These are phyloP conservation scores for Discostella stelligeroides DNA, from an alignment of 108 stramenopile species.

Conservation along the genomic window DNA sequence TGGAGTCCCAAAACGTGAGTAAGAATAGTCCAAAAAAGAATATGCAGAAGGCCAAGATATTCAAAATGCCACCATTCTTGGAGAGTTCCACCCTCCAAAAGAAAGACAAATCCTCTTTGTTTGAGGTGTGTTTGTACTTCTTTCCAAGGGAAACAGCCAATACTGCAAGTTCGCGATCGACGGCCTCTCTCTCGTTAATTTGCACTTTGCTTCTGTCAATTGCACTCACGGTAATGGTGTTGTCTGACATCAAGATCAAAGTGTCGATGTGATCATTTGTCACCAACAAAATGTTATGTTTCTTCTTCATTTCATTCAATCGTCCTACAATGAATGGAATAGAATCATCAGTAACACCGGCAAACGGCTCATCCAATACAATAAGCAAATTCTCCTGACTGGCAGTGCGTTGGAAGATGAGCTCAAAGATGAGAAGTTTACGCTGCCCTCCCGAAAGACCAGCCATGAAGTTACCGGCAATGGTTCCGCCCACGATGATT, in stretches of 20 bases:
- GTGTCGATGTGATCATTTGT: constrained; percentile 76
- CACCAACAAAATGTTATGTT: constrained; percentile 69
- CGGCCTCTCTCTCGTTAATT: constrained; percentile 52
- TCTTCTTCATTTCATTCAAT: constrained; percentile 54
- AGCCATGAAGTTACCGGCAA: constrained; percentile 70
- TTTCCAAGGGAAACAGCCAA: constrained; percentile 60
- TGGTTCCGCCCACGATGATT: constrained; percentile 69
- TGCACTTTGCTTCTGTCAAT: constrained; percentile 63
- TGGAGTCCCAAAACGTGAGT: constrained; percentile 58
- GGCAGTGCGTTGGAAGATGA: constrained; percentile 62
- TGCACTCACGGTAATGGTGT: constrained; percentile 67
- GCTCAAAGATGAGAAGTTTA: constrained; percentile 68
- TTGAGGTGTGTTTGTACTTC: constrained; percentile 35
- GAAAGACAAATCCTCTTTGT: constrained; percentile 58
- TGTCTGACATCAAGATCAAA: constrained; percentile 63
- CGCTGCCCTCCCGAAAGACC: constrained; percentile 74
- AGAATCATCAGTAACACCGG: constrained; percentile 77
- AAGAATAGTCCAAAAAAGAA: constrained; percentile 54
- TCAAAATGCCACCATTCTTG: constrained; percentile 44
- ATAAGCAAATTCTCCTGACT: constrained; percentile 55
- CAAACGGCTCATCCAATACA: constrained; percentile 72
- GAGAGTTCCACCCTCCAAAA: constrained; percentile 65
- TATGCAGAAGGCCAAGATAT: constrained; percentile 47
- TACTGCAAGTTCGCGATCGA: constrained; percentile 56
- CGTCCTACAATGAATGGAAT: constrained; percentile 65